Evolutionary conservation across 1,139 yeast genomes (phyloP), one percentile per base, ranked within the genome.

Genomic region (Pichia sp.): DNA sequence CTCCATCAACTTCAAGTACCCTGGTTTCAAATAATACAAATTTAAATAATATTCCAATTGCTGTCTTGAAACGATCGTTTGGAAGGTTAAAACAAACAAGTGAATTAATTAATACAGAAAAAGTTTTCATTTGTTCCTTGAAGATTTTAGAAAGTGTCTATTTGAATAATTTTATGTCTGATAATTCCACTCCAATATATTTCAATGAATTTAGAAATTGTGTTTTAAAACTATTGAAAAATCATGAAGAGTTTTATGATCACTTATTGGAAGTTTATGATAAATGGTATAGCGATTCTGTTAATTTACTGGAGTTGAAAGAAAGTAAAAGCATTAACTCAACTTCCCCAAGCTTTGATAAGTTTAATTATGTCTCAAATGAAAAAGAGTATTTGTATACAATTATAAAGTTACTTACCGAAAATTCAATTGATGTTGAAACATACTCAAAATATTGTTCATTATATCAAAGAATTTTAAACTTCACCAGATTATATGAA

Each of bases 91-190:
- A 65, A 39, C 63, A 71, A 12, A 60, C 77, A 16, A 72, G 73
- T 48, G 85, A 79, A 57, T 57, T 79, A 3, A 47, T 72, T 0
- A 69, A 67, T 11, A 76, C 77, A 18, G 84, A 79, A 57, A 67
- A 66, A 26, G 64, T 62, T 1, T 79, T 76, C 53, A 59, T 76
- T 16, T 64, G 67, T 36, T 71, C 74, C 2, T 58, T 79, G 42
- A 65, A 66, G 36, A 59, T 74, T 47, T 61, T 78, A 13, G 63
- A 68, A 6, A 67, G 57, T 27, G 68, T 60, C 46, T 74, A 74
- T 54, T 54, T 72, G 7, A 68, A 67, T 25, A 68, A 72, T 6
- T 55, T 71, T 34, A 53, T 62, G 26, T 57, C 56, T 16, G 59
- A 56, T 23, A 55, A 54, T 18, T 46, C 53, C 2, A 51, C 57